Conservation (phyloP, 2,329 filamentous ascomycete genomes). For the Fusarium virguliforme region DNA sequence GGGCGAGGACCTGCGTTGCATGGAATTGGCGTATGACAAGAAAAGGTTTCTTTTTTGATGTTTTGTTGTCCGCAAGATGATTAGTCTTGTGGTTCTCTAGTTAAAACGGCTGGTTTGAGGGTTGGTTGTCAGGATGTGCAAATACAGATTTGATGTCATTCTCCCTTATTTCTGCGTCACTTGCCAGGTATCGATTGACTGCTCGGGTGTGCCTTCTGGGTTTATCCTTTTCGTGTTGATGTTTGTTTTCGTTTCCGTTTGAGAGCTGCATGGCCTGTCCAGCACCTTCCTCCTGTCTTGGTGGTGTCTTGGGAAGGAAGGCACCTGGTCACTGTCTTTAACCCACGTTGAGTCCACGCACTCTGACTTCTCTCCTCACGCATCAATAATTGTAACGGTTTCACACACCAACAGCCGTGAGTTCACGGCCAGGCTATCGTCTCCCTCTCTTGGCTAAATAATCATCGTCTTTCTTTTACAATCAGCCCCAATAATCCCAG, state of each 20-base stretch:
- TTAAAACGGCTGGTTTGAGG: conserved; percentile 36
- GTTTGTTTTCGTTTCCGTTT: background rate
- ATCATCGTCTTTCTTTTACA: conserved; percentile 17
- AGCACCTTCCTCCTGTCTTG: background rate
- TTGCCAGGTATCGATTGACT: background rate
- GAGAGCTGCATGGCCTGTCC: background rate
- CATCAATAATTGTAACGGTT: background rate
- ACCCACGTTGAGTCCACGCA: background rate
- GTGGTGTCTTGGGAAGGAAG: background rate
- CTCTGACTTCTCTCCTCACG: background rate
- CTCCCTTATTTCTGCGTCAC: background rate
- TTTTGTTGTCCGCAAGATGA: conserved; percentile 38
- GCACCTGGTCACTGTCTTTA: background rate
- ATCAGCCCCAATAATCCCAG: conserved; percentile 17
- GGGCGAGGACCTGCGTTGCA: conserved; percentile 67
- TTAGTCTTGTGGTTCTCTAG: conserved; percentile 21
- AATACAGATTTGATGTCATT: conserved; percentile 45
- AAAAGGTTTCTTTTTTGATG: conserved; percentile 46
- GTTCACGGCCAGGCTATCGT: conserved; percentile 6
- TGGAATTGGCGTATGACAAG: conserved; percentile 64
- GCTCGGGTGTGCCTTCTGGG: background rate
- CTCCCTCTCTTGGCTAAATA: conserved; percentile 22
- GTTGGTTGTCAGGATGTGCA: conserved; percentile 43
- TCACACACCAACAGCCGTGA: conserved; percentile 7
- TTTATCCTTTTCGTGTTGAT: background rate